Evolutionary conservation across 78 protist species (phyloP).

Genomic region (Dictyostelium citrinum): DNA sequence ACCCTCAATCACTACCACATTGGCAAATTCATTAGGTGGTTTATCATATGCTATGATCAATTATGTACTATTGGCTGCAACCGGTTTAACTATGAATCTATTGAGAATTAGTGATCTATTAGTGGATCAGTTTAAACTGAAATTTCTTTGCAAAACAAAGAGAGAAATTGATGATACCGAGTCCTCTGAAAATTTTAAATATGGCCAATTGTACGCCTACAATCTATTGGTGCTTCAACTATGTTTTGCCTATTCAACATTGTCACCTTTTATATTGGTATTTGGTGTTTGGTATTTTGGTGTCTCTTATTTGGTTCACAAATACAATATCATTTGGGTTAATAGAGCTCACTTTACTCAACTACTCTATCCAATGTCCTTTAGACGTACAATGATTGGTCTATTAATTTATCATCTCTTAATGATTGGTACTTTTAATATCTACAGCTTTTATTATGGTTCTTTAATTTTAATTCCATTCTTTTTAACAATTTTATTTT

Average conservation of each 20-base stretch:
- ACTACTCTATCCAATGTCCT: background rate
- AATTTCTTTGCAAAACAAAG: background rate
- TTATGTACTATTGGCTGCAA: conserved; percentile 15
- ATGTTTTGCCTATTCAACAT: conserved; percentile 27
- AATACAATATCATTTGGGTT: conserved; percentile 21
- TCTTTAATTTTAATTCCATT: conserved; percentile 27
- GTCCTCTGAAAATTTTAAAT: background rate
- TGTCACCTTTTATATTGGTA: conserved; percentile 36
- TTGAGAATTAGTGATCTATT: background rate
- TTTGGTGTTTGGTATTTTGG: conserved; percentile 45
- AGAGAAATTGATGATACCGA: background rate
- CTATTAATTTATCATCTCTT: conserved; percentile 34
- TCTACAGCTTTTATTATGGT: conserved; percentile 49
- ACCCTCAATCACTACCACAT: background rate
- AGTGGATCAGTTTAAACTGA: background rate
- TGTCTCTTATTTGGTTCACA: background rate
- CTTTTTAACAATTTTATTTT: background rate
- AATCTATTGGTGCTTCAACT: conserved; percentile 1
- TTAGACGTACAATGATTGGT: background rate
- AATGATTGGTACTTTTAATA: conserved; percentile 60
- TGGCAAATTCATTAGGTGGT: conserved; percentile 39
- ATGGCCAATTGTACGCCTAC: background rate
- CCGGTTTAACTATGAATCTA: background rate
- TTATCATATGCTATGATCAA: conserved; percentile 18
- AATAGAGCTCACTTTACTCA: background rate